These are phyloP conservation scores for Graphilbum sp. DNA, from an alignment of 2,329 filamentous ascomycete genomes.

Conservation along the genomic window DNA sequence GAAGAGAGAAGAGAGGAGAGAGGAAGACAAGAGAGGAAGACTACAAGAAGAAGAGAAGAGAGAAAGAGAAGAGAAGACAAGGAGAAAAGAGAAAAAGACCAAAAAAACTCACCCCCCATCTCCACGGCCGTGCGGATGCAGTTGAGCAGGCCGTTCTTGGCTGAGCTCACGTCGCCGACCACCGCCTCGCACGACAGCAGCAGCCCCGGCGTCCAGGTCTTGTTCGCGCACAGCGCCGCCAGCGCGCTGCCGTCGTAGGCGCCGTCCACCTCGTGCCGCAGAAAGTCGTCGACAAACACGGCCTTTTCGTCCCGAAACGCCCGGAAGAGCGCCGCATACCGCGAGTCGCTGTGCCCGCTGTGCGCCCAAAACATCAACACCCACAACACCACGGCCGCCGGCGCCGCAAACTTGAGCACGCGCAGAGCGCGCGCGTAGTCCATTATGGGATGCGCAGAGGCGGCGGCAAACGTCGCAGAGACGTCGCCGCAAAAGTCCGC, in stretches of 20 bases:
- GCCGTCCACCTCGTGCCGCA: conserved; percentile 18
- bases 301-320: conserved; percentile 16
- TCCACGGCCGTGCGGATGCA: conserved; percentile 30
- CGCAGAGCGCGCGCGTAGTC: conserved; percentile 12
- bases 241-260: conserved; percentile 16
- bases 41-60: not conserved
- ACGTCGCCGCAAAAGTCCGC: too few species aligned
- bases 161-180: conserved; percentile 25
- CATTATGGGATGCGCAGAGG: conserved; percentile 8
- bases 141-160: conserved; percentile 26
- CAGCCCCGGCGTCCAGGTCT: conserved; percentile 22
- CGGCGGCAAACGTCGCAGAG: too few species aligned
- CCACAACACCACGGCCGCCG: conserved; percentile 12
- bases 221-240: conserved; percentile 18
- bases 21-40: too few species aligned
- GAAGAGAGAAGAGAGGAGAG: too few species aligned
- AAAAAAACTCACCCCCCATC: conserved; percentile 29
- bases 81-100: conserved; percentile 7
- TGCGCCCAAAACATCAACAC: conserved; percentile 12
- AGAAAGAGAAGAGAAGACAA: not conserved
- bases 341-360: conserved; percentile 2
- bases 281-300: conserved; percentile 18
- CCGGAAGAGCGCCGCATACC: conserved; percentile 11
- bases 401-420: conserved; percentile 12
- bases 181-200: conserved; percentile 26